Percentiles rank a stretch among this genome's conserved stretches.
Evolutionary conservation across 257 asterid genomes (phyloP).

Genomic region (Plantago ovata): DNA sequence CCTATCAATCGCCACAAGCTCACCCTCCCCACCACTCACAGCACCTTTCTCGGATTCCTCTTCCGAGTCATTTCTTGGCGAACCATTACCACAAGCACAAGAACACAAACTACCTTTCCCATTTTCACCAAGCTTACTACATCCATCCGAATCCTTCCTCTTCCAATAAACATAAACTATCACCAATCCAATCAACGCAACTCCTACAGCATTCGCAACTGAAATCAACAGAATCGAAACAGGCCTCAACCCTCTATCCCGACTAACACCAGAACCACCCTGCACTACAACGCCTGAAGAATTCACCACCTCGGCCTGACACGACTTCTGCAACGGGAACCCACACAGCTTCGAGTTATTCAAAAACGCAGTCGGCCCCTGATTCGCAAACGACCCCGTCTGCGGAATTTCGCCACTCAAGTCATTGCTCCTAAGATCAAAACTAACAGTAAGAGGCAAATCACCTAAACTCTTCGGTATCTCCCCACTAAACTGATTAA

Average conservation of each 20-base stretch:
- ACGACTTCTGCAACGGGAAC: constrained; percentile 75
- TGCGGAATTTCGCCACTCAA: constrained; percentile 89
- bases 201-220: constrained; percentile 72
- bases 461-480: constrained; percentile 77
- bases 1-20: constrained; percentile 87
- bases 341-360: constrained; percentile 85
- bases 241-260: constrained; percentile 61
- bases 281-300: constrained; percentile 32
- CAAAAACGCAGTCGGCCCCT: constrained; percentile 89
- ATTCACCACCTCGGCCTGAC: constrained; percentile 42
- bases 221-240: constrained; percentile 71
- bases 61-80: constrained; percentile 59
- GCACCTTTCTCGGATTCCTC: constrained; percentile 77
- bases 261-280: constrained; percentile 23
- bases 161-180: constrained; percentile 79
- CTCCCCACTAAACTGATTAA: constrained; percentile 62
- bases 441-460: constrained; percentile 76
- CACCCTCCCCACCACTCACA: constrained; percentile 68
- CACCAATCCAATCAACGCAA: constrained; percentile 73
- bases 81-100: constrained; percentile 54
- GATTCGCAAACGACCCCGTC: constrained; percentile 85
- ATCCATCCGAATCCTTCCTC: constrained; percentile 73
- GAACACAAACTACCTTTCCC: constrained; percentile 41
- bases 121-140: constrained; percentile 85
- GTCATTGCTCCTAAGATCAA: constrained; percentile 74